Conservation (phyloP, 2,329 filamentous ascomycete genomes). For the Xylaria multiplex region DNA sequence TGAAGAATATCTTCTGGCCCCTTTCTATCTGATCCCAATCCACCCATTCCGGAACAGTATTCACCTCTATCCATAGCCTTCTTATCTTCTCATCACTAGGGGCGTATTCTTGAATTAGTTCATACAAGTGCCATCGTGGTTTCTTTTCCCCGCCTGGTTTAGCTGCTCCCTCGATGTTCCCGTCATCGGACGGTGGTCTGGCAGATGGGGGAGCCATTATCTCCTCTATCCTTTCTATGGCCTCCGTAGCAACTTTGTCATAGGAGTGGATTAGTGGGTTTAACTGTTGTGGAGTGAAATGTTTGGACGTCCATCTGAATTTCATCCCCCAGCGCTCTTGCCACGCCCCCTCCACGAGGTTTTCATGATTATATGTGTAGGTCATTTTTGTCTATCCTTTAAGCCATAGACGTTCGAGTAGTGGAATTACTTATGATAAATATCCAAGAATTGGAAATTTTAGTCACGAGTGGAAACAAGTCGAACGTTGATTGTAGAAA, state of each 20-base stretch:
- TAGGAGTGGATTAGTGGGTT: constrained; percentile 71
- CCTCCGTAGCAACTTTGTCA: constrained; percentile 74
- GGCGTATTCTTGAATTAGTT: constrained; percentile 68
- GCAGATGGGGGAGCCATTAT: constrained; percentile 60
- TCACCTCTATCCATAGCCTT: constrained; percentile 73
- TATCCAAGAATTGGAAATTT: neutral
- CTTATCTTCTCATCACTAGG: constrained; percentile 63
- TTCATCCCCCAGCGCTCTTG: constrained; percentile 67
- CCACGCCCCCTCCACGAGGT: constrained; percentile 36
- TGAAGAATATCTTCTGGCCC: constrained; percentile 81
- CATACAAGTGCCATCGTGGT: constrained; percentile 68
- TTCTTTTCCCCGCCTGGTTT: constrained; percentile 46
- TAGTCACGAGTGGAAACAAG: neutral
- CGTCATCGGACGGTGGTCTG: constrained; percentile 33
- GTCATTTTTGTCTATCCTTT: constrained; percentile 20
- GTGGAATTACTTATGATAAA: neutral
- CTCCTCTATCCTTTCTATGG: constrained; percentile 69
- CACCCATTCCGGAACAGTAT: constrained; percentile 77
- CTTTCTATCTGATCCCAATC: constrained; percentile 79
- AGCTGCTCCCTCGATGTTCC: constrained; percentile 36
- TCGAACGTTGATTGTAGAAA: neutral
- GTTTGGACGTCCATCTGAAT: constrained; percentile 75
- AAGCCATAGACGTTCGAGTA: neutral
- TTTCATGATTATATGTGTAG: constrained; percentile 10
- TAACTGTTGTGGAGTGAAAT: constrained; percentile 69